Conservation (phyloP, 2,329 filamentous ascomycete species). For the Beauveria caledonica region DNA sequence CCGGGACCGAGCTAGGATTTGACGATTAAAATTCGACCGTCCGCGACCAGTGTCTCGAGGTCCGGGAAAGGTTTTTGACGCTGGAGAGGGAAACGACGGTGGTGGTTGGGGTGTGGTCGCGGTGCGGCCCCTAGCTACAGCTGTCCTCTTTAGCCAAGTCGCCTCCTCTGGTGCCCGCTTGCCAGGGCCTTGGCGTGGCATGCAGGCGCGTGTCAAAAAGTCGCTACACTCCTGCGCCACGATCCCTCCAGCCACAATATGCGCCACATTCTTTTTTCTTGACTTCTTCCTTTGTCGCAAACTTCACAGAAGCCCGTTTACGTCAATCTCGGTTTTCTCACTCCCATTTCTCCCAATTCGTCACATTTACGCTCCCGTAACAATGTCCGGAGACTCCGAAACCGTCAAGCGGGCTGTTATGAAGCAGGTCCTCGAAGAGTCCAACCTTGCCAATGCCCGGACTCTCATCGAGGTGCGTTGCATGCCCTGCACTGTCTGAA, state of each 20-base stretch:
- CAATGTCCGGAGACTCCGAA: conserved; percentile 48
- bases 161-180: background rate
- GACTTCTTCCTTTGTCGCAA: background rate
- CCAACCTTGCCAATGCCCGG: conserved; percentile 60
- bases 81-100: background rate
- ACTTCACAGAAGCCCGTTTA: background rate
- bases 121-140: conserved; percentile 6
- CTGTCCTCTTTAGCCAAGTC: conserved; percentile 5
- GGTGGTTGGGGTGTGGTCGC: conserved; percentile 1
- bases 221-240: background rate
- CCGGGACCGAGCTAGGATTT: background rate
- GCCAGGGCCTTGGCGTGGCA: background rate
- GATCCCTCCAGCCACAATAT: background rate
- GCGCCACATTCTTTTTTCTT: conserved; percentile 2
- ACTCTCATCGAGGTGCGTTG: conserved; percentile 58
- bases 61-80: background rate
- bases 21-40: background rate
- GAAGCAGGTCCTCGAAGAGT: conserved; percentile 55
- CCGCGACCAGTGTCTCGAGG: background rate
- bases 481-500: background rate
- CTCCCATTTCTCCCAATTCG: background rate
- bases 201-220: background rate
- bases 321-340: background rate
- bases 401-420: conserved; percentile 54
- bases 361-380: background rate